phyloP scores from a whole-genome alignment of 257 asterid species.

The Linaria vulgaris region DNA sequence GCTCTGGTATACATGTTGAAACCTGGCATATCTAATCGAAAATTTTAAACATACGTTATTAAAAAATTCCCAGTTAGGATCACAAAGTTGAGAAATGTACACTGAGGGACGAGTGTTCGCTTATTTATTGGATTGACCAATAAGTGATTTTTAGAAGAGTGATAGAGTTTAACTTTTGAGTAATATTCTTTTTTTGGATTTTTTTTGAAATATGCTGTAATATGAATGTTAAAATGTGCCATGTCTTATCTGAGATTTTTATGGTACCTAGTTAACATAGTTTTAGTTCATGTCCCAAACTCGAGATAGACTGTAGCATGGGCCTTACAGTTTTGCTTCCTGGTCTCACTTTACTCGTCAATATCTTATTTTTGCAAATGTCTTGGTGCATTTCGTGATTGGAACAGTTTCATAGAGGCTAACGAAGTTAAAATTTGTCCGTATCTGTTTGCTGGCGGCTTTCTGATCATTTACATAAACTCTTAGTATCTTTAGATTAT shows the following conservation, averaged over 20 bases:
- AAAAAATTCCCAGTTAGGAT: no score
- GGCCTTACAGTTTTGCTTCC: background rate
- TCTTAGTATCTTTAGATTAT: background rate
- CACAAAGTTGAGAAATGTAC: no score
- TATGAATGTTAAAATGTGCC: no score
- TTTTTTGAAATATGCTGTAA: background rate
- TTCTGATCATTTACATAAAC: background rate
- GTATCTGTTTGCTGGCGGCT: background rate
- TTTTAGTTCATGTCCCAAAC: no score
- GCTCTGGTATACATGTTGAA: background rate
- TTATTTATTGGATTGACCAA: no score
- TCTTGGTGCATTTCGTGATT: background rate
- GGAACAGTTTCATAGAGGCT: background rate
- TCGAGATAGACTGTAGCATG: no score
- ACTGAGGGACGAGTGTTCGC: no score
- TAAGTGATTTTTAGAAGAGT: no score
- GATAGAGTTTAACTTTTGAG: background rate
- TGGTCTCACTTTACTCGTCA: constrained; percentile 15
- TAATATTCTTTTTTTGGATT: no score
- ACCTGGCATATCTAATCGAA: background rate
- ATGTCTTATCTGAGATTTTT: no score
- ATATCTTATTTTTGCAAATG: constrained; percentile 7
- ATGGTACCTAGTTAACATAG: no score
- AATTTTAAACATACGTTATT: no score
- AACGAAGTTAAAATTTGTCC: constrained; percentile 12